These are phyloP conservation scores for Naumovozyma baii DNA, from an alignment of 805 yeast genomes.

Conservation along the genomic window DNA sequence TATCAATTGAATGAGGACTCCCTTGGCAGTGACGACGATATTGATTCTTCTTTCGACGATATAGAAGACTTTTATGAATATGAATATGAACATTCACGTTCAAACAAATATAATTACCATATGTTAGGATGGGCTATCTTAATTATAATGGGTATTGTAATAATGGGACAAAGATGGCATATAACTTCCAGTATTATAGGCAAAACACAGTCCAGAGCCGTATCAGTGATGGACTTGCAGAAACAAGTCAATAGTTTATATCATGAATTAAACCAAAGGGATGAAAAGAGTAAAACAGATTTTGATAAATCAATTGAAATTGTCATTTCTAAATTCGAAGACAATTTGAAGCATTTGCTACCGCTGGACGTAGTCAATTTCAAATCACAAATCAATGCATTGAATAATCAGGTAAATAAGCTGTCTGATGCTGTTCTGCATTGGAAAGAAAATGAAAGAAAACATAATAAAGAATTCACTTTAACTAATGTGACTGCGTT, in stretches of 20 bases:
- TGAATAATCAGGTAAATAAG: constrained; percentile 16
- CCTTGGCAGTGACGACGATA: constrained; percentile 13
- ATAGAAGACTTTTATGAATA: too few species aligned
- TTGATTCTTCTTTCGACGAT: too few species aligned
- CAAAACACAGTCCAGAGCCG: too few species aligned
- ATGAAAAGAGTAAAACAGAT: constrained; percentile 17
- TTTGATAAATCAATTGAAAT: constrained; percentile 24
- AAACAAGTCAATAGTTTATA: constrained; percentile 25
- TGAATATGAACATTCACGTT: too few species aligned
- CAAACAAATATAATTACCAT: too few species aligned
- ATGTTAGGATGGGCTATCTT: too few species aligned
- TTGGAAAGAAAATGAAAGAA: constrained; percentile 2
- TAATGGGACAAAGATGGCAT: too few species aligned
- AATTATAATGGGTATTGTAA: too few species aligned
- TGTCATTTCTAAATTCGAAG: constrained; percentile 26
- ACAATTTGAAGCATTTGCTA: constrained; percentile 22
- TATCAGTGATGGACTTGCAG: constrained; percentile 5
- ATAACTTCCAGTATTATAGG: too few species aligned
- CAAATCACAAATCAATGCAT: constrained; percentile 15
- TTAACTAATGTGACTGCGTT: constrained; percentile 17
- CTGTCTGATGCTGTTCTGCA: constrained; percentile 8
- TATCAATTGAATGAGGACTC: constrained; percentile 1
- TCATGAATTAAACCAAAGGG: constrained; percentile 20
- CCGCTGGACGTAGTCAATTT: constrained; percentile 21
- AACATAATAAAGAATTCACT: not conserved